Conservation (phyloP, 495 filamentous ascomycete genomes). For the Penicillium ochrochloron region DNA sequence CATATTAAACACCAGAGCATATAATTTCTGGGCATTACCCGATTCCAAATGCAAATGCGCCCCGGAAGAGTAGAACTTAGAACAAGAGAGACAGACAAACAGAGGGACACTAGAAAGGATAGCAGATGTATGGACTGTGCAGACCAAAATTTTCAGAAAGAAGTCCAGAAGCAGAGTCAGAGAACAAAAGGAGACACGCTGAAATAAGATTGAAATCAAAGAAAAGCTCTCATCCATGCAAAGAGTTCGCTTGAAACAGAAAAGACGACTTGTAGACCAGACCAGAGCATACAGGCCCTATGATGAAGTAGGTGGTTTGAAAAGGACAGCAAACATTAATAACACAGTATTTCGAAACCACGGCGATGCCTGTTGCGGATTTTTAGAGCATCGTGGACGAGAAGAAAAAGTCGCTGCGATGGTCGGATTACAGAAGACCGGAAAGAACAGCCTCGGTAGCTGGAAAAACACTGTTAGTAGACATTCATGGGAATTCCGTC, state of each 20-base stretch:
- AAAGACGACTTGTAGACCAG: constrained; percentile 4
- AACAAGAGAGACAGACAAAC: not conserved
- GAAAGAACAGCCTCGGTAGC: constrained; percentile 77
- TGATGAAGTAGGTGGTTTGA: not conserved
- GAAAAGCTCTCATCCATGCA: constrained; percentile 26
- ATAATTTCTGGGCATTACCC: constrained; percentile 14
- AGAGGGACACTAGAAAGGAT: not conserved
- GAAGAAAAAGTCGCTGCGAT: not conserved
- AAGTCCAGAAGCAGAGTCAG: constrained; percentile 1
- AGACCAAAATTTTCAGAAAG: constrained; percentile 14
- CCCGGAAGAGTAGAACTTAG: constrained; percentile 1
- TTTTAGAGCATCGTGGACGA: not conserved
- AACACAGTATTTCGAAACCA: constrained; percentile 19
- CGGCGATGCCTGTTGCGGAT: not conserved
- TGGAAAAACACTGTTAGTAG: constrained; percentile 46
- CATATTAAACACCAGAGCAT: constrained; percentile 13
- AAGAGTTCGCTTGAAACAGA: constrained; percentile 25
- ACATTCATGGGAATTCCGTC: constrained; percentile 1
- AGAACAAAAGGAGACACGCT: constrained; percentile 13
- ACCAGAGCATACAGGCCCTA: not conserved
- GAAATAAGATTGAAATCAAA: constrained; percentile 4
- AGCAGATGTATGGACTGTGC: constrained; percentile 7
- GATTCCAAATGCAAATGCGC: constrained; percentile 3
- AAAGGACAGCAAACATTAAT: constrained; percentile 14
- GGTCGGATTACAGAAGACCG: constrained; percentile 60